Percentiles rank a stretch among this genome's conserved stretches.
Evolutionary conservation across 345 rosid species (phyloP).

Genomic region (Capsella bursapastoris): DNA sequence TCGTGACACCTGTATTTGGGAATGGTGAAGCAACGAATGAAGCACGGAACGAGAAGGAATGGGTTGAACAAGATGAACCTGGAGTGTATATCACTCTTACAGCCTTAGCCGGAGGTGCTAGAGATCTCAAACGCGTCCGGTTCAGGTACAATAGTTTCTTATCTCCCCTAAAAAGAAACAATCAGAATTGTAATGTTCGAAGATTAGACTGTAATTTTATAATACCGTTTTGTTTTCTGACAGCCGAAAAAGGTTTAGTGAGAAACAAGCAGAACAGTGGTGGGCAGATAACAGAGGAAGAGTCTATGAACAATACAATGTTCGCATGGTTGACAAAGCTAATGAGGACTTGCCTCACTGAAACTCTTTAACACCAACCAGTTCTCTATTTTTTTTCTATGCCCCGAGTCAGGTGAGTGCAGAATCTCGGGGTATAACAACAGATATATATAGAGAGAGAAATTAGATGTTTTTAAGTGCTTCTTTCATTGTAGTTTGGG

Average conservation of each 20-base stretch:
- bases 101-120: slow-evolving; percentile 79
- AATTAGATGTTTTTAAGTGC: slow-evolving; percentile 37
- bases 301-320: slow-evolving; percentile 88
- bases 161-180: not conserved
- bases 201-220: slow-evolving; percentile 1
- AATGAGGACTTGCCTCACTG: slow-evolving; percentile 73
- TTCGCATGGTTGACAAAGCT: slow-evolving; percentile 75
- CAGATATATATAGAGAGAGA: slow-evolving; percentile 21
- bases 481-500: slow-evolving; percentile 32
- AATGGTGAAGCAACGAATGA: slow-evolving; percentile 66
- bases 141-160: slow-evolving; percentile 65
- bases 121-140: slow-evolving; percentile 98
- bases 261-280: slow-evolving; percentile 98
- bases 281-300: slow-evolving; percentile 96
- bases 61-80: slow-evolving; percentile 99
- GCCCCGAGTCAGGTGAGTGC: slow-evolving; percentile 38
- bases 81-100: slow-evolving; percentile 96
- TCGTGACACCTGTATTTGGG: slow-evolving; percentile 49
- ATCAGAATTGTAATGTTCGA: not conserved
- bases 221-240: slow-evolving; percentile 27
- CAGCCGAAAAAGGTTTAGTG: slow-evolving; percentile 97
- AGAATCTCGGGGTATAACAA: slow-evolving; percentile 40
- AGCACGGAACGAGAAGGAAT: slow-evolving; percentile 68
- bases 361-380: slow-evolving; percentile 41
- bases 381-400: slow-evolving; percentile 31